Evolutionary conservation across 2,329 filamentous ascomycete genomes (phyloP), one percentile per base, ranked within the genome.

Genomic region (Talaromyces sp.): DNA sequence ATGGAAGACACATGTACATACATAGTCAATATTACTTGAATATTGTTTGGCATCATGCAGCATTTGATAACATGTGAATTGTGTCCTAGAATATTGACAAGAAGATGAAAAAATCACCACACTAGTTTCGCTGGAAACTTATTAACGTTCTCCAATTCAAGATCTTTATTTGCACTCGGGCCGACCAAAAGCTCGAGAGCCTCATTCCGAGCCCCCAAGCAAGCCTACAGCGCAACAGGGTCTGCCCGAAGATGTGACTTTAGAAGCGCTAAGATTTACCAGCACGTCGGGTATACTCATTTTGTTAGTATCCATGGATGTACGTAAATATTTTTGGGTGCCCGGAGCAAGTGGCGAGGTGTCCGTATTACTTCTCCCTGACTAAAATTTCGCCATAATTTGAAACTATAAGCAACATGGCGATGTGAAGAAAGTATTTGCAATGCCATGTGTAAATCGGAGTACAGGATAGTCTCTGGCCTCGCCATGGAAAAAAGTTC

Each of bases 401-500:
- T 17, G 25, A n/a, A 31, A 4, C 13, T 31, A 15, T 31, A 27
- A 17, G 47, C 47, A 17, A 13, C 13, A 27, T 10, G 11, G 19
- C 5, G 11, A 6, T 31, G 27, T 31, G 4, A 50, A 27, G 13
- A 27, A 50, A 50, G 22, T 25, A 50, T 50, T 50, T 50, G 47
- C 47, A 50, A 50, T 50, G 5, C 17, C 19, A 50, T 50, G 47
- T 52, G 49, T 33, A 52, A 37, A n/a, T 33, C 31, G 27, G 50
- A 19, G 35, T 35, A 13, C 27, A 4, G 27, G 6, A 27, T 27
- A 27, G 27, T 22, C 31, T 19, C 31, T 22, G 50, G 22, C 50
- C 35, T 54, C 50, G 35, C 49, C 52, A 56, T 39, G 52, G 50
- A 56, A 27, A 31, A 56, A 56, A 17, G 50, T 22, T 56, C 52